These are phyloP conservation scores for Penicillium sp. DNA, from an alignment of 2,329 filamentous ascomycete genomes.

Conservation along the genomic window DNA sequence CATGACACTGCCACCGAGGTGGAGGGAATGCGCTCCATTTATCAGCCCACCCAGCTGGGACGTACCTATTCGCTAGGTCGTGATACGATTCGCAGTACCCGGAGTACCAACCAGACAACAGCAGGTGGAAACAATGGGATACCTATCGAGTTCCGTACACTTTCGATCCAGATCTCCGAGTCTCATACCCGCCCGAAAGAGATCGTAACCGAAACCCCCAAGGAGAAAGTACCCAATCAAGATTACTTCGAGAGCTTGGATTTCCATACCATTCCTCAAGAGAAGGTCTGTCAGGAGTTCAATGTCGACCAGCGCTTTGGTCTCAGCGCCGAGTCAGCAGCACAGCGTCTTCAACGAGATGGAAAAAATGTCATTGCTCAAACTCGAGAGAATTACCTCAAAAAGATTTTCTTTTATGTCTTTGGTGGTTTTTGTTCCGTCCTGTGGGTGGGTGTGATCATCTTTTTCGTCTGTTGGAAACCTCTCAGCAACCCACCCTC, in stretches of 20 bases:
- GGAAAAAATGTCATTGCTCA: constrained; percentile 68
- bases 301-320: constrained; percentile 59
- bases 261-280: constrained; percentile 63
- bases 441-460: constrained; percentile 65
- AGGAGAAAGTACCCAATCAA: constrained; percentile 20
- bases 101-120: constrained; percentile 7
- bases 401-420: constrained; percentile 66
- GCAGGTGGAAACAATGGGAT: constrained; percentile 22
- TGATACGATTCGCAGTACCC: constrained; percentile 19
- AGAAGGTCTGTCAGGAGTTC: constrained; percentile 61
- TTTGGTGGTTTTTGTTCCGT: constrained; percentile 79
- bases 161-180: constrained; percentile 41
- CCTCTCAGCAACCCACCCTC: constrained; percentile 71
- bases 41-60: constrained; percentile 15
- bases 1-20: constrained; percentile 12
- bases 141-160: constrained; percentile 39
- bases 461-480: constrained; percentile 77
- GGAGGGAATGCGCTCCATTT: constrained; percentile 18
- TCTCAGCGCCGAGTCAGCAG: constrained; percentile 59
- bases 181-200: constrained; percentile 35
- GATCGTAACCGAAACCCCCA: constrained; percentile 6
- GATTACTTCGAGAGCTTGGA: constrained; percentile 62
- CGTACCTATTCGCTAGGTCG: constrained; percentile 22
- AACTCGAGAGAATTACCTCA: constrained; percentile 61
- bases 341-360: constrained; percentile 59